These are phyloP conservation scores for Phoenix roebelenii DNA, from an alignment of 176 grass and related monocot species.

Conservation along the genomic window DNA sequence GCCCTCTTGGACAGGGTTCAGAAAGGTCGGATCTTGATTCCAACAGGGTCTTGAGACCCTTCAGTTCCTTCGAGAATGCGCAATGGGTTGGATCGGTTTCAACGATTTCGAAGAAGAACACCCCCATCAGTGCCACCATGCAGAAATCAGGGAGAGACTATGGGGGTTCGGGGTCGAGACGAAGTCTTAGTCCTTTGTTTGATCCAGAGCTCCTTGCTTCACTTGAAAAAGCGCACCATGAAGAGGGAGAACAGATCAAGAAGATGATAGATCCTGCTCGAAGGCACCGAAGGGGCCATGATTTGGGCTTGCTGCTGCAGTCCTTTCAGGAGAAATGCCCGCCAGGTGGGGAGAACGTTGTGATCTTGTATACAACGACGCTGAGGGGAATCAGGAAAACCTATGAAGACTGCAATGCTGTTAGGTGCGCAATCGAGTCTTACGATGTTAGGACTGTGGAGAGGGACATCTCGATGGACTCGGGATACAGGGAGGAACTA, in stretches of 20 bases:
- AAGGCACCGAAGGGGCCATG: slow-evolving; percentile 30
- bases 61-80: slow-evolving; percentile 74
- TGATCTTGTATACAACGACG: slow-evolving; percentile 87
- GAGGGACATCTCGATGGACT: slow-evolving; percentile 99
- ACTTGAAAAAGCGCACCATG: slow-evolving; percentile 68
- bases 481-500: slow-evolving; percentile 87
- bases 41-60: slow-evolving; percentile 44
- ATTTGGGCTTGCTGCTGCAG: slow-evolving; percentile 33
- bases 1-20: slow-evolving; percentile 45
- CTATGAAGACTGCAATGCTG: slow-evolving; percentile 86
- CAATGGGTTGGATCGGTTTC: slow-evolving; percentile 24
- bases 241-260: slow-evolving; percentile 80
- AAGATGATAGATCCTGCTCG: slow-evolving; percentile 34
- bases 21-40: slow-evolving; percentile 29
- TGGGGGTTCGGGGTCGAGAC: slow-evolving; percentile 51
- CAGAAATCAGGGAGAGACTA: slow-evolving; percentile 21
- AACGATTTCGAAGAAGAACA: slow-evolving; percentile 44
- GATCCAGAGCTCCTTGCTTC: slow-evolving; percentile 82
- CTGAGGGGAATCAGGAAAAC: slow-evolving; percentile 75
- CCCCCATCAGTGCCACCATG: slow-evolving; percentile 35
- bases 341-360: slow-evolving; percentile 45
- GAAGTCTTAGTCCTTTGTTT: slow-evolving; percentile 83
- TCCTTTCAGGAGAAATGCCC: slow-evolving; percentile 52
- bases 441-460: slow-evolving; percentile 73
- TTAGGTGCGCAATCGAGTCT: slow-evolving; percentile 54